A percentile compares a stretch with the other conserved stretches of the same genome.
phyloP scores from a whole-genome alignment of 768 basidiomycete genomes.

The Mycena kentingensis region DNA sequence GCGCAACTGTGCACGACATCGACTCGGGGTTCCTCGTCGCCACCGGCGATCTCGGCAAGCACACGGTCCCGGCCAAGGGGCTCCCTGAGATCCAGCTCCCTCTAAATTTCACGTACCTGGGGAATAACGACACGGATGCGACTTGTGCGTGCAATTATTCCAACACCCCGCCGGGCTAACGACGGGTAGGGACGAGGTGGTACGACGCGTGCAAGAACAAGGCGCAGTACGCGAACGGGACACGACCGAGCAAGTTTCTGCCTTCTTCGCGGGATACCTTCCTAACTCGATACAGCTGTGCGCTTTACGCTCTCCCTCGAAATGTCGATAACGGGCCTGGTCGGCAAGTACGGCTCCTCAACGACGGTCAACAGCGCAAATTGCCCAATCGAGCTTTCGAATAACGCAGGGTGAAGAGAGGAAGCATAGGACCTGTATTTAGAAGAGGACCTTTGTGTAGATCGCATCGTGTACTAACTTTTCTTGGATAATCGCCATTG shows the following conservation, averaged over 20 bases:
- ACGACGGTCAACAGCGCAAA: slow-evolving; percentile 60
- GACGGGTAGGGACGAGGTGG: slow-evolving; percentile 62
- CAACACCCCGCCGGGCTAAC: neutral
- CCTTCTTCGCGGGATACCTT: neutral
- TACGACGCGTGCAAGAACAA: slow-evolving; percentile 76
- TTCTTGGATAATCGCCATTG: too few relatives aligned
- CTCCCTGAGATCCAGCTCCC: slow-evolving; percentile 72
- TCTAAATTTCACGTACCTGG: slow-evolving; percentile 81
- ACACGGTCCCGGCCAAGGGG: slow-evolving; percentile 64
- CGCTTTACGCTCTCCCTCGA: slow-evolving; percentile 66
- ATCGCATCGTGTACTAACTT: too few relatives aligned
- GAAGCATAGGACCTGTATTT: too few relatives aligned
- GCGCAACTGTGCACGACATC: slow-evolving; percentile 71
- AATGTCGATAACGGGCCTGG: slow-evolving; percentile 72
- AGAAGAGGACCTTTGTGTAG: too few relatives aligned
- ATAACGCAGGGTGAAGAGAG: too few relatives aligned
- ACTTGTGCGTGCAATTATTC: slow-evolving; percentile 62
- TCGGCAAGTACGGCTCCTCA: slow-evolving; percentile 51
- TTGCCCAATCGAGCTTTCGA: slow-evolving; percentile 70
- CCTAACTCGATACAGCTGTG: slow-evolving; percentile 45
- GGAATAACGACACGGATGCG: slow-evolving; percentile 74
- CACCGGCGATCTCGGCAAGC: slow-evolving; percentile 59
- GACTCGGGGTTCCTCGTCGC: slow-evolving; percentile 66
- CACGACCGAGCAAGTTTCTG: slow-evolving; percentile 57
- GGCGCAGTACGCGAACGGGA: slow-evolving; percentile 47